Evolutionary conservation across 208 protist species (phyloP), one percentile per base, ranked within the genome.

Genomic region (Leishmania mexicana): DNA sequence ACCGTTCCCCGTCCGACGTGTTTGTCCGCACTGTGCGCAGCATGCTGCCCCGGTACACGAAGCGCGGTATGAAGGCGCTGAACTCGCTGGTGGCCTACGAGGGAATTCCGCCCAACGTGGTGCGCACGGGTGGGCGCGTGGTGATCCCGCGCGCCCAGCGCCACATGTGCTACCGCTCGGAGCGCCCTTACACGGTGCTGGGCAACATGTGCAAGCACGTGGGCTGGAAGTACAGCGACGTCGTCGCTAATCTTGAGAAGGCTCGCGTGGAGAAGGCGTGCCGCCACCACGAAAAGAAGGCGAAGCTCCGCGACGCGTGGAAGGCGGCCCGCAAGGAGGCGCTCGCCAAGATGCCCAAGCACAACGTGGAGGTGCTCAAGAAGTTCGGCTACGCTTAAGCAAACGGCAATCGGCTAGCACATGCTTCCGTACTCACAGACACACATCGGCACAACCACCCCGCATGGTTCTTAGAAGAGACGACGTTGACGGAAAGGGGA

Each of bases 1-100:
- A 99, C 93, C 96, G 99, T 84, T 85, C 99, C 47, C 99, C 99
- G 78, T 93, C 98, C 28, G 93, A 97, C 70, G 99, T 99, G 58
- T 97, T 99, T 84, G 89, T 85, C 80, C 96, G 98, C 86, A 90
- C 94, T 49, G 95, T 99, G 84, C 97, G 99, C 85, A 99, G 98
- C 84, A 99, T 99, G 99, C 86, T 99, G 53, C 99, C 99, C 58
- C 92, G 92, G 90, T 95, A 96, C 93, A 93, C 89, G 75, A 97
- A 97, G 93, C 89, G 94, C 76, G 94, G 94, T 19, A 93, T 93
- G 90, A 72, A 47, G 71, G 94, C 94, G 19, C 89, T 97, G 10
- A 89, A 92, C 79, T 84, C 86, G 75, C 90, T 97, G 62, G 86
- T 95, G 10, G 90, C 91, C 58, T 97, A 96, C 87, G 94, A 97